Evolutionary conservation across 257 asterid genomes (phyloP).

Genomic region (Oldenlandia corymbosa): DNA sequence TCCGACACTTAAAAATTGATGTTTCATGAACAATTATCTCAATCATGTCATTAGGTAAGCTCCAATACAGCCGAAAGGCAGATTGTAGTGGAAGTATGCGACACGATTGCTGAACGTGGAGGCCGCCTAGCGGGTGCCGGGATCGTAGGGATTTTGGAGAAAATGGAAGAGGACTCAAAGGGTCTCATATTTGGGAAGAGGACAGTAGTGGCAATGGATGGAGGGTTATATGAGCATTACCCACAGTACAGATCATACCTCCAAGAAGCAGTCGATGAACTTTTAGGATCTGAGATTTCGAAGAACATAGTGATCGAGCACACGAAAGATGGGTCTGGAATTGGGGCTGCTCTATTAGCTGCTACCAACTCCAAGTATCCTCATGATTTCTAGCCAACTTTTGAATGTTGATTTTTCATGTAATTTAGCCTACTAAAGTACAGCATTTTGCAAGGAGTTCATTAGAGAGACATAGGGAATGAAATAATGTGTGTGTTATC

Average conservation of each 20-base stretch:
- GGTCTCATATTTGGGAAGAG: slow-evolving; percentile 56
- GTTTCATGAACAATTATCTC: no score
- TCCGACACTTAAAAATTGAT: no score
- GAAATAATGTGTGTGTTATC: slow-evolving; percentile 5
- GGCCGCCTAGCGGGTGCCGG: slow-evolving; percentile 84
- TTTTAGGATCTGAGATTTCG: slow-evolving; percentile 47
- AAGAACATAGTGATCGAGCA: slow-evolving; percentile 55
- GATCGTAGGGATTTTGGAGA: slow-evolving; percentile 65
- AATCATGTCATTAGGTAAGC: slow-evolving; percentile 30
- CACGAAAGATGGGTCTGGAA: slow-evolving; percentile 79
- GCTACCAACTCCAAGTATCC: slow-evolving; percentile 63
- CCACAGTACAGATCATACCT: slow-evolving; percentile 60
- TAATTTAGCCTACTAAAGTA: no score
- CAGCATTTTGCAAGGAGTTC: no score
- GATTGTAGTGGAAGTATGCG: slow-evolving; percentile 46
- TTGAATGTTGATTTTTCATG: background rate
- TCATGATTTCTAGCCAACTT: slow-evolving; percentile 28
- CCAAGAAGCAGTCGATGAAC: slow-evolving; percentile 56
- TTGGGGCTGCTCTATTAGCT: slow-evolving; percentile 85
- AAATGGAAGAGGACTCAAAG: slow-evolving; percentile 63
- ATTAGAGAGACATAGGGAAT: background rate
- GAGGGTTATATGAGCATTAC: slow-evolving; percentile 72
- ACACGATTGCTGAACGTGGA: slow-evolving; percentile 61
- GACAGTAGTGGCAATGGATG: slow-evolving; percentile 84
- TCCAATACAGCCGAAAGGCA: slow-evolving; percentile 36